A percentile compares a stretch with the other conserved stretches of the same genome.
Evolutionary conservation across 1,139 yeast species (phyloP).

Genomic region (Saccharomyces hybrid): DNA sequence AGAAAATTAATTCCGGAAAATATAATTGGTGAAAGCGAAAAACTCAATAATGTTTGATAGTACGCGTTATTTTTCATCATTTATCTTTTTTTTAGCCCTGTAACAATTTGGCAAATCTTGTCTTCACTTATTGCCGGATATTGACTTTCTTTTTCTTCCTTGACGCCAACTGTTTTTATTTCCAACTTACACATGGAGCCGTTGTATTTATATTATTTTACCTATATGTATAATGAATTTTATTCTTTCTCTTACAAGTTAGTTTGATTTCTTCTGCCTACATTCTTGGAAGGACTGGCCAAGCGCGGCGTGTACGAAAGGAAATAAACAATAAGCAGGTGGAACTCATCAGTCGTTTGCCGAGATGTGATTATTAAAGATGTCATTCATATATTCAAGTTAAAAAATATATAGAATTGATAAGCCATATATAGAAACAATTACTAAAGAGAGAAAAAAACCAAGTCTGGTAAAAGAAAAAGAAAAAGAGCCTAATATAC

Average conservation of each 20-base stretch:
- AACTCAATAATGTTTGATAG: neutral
- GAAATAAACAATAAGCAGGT: neutral
- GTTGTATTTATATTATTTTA: neutral
- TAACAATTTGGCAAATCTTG: neutral
- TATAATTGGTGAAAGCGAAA: neutral
- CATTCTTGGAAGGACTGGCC: neutral
- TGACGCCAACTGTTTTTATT: neutral
- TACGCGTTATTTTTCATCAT: neutral
- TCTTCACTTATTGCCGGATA: neutral
- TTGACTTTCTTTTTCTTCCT: neutral
- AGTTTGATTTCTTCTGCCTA: neutral
- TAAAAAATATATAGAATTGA: neutral
- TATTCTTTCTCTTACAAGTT: neutral
- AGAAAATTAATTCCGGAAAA: constrained; percentile 1
- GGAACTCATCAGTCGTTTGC: neutral
- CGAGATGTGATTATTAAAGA: neutral
- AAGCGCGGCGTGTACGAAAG: neutral
- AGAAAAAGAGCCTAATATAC: neutral
- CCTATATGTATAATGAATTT: neutral
- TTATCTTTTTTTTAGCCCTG: neutral
- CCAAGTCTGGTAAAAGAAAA: neutral
- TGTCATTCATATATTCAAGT: neutral
- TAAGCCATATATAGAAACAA: neutral
- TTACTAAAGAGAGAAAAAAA: neutral
- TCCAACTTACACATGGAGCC: neutral